Percentiles rank a stretch among this genome's conserved stretches.
phyloP scores from a whole-genome alignment of 768 basidiomycete species.

The Phylloporus sp. region DNA sequence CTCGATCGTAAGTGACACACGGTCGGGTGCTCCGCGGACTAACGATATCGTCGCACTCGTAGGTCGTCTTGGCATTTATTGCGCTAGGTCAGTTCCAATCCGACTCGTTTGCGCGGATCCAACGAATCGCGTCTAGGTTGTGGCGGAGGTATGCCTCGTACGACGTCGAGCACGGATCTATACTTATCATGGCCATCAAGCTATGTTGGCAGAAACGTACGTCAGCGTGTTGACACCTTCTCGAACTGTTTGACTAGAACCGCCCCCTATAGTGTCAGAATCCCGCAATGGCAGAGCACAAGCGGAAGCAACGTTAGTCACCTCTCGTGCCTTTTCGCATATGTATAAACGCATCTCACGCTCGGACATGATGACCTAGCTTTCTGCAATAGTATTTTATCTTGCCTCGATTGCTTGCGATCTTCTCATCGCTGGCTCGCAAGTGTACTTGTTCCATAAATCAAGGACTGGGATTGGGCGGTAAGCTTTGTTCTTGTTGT shows the following conservation, averaged over 20 bases:
- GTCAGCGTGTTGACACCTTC: background rate
- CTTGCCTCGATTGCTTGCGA: conserved; percentile 32
- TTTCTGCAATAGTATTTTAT: conserved; percentile 31
- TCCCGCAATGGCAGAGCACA: conserved; percentile 32
- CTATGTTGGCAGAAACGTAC: conserved; percentile 32
- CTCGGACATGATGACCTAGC: conserved; percentile 8
- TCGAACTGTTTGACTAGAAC: background rate
- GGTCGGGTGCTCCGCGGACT: background rate
- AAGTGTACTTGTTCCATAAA: conserved; percentile 31
- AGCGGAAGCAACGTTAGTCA: conserved; percentile 28
- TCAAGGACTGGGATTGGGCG: conserved; percentile 28
- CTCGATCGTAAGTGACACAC: conserved; percentile 27
- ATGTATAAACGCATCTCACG: background rate
- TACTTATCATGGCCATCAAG: conserved; percentile 14
- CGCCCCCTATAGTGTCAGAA: conserved; percentile 17
- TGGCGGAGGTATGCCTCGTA: conserved; percentile 22
- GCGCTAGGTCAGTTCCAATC: conserved; percentile 22
- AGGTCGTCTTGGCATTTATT: conserved; percentile 27
- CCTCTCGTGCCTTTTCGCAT: background rate
- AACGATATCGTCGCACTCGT: background rate
- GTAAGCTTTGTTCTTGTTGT: conserved; percentile 9
- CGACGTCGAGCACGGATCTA: background rate
- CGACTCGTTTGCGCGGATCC: background rate
- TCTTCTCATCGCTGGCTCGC: conserved; percentile 31
- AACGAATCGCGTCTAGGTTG: conserved; percentile 16